Evolutionary conservation across 345 rosid genomes (phyloP), one percentile per base, ranked within the genome.

Genomic region (Cardamine occulta): DNA sequence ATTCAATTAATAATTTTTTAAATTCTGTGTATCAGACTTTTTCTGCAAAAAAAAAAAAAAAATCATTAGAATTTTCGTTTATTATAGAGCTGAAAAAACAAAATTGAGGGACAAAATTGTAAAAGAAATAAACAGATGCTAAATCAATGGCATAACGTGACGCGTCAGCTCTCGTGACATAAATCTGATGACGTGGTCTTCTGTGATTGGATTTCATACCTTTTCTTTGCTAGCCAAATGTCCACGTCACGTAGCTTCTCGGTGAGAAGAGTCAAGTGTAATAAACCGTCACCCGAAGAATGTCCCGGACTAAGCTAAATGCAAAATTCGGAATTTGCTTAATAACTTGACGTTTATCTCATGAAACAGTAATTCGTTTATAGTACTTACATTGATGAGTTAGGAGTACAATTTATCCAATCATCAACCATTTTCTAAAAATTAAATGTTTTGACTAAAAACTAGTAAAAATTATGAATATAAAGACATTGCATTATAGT

Each of bases 121-220:
- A 70, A 70, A 47, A 47, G 57, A 53, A 4, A 12, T 49, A 7
- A 68, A 42, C 57, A 68, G 70, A 44, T 75, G 74, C 71, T 74
- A 56, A 75, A 67, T 74, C 73, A 75, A 51, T 44, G 39, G 63
- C 15, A 37, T 29, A 61, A 57, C 17, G 56, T 63, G 76, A 71
- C 76, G 44, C 55, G 80, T 77, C 72, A 72, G 45, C 81, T 58
- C 48, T n/a, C 17, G 49, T 78, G 81, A 78, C 79, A 66, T 17
- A 35, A 65, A 15, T 18, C 1, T 28, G 48, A 65, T 72, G 66
- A 77, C 63, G 68, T 72, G 81, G 68, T 11, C 0, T 0, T 39
- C 0, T 37, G 0, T 39, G 24, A 77, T 65, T 77, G 80, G 80
- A 56, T 17, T 0, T 6, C 13, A 42, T 39, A 34, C 15, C 24